phyloP scores from a whole-genome alignment of 306 rosid genomes.

The Fragaria iinumae region DNA sequence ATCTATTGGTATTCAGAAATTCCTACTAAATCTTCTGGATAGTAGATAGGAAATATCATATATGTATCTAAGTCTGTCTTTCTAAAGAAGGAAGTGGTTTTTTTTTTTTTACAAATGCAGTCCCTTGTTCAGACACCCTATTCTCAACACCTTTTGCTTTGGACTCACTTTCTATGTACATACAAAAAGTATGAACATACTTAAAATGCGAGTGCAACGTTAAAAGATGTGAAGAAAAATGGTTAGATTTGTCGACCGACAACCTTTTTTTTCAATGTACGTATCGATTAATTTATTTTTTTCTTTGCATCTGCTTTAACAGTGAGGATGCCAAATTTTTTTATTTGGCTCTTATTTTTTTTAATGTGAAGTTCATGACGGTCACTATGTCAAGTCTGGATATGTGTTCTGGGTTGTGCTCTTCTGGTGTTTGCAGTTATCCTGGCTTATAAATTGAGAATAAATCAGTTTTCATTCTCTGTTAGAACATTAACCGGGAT shows the following conservation, averaged over 20 bases:
- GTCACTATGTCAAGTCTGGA: not conserved
- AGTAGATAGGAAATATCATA: not conserved
- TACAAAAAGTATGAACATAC: not conserved
- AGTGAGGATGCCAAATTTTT: not conserved
- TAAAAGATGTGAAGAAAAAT: not conserved
- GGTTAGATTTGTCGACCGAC: not conserved
- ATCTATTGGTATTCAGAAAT: not conserved
- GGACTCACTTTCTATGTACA: not conserved
- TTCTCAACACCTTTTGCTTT: not conserved
- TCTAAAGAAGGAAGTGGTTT: not conserved
- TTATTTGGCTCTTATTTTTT: not conserved
- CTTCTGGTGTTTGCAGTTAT: not conserved
- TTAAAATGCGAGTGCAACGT: not conserved
- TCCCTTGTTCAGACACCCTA: not conserved
- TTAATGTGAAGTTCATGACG: not conserved
- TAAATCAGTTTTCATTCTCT: not conserved
- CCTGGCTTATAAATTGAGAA: not conserved
- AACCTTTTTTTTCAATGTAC: not conserved
- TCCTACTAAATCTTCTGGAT: not conserved
- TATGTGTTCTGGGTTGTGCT: not conserved
- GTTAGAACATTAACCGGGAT: not conserved
- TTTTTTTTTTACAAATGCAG: not conserved
- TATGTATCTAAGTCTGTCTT: not conserved
- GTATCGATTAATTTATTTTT: not conserved
- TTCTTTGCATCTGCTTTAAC: not conserved